A percentile compares a stretch with the other conserved stretches of the same genome.
These are phyloP conservation scores for Microcos paniculata DNA, from an alignment of 345 rosid genomes.

Conservation along the genomic window DNA sequence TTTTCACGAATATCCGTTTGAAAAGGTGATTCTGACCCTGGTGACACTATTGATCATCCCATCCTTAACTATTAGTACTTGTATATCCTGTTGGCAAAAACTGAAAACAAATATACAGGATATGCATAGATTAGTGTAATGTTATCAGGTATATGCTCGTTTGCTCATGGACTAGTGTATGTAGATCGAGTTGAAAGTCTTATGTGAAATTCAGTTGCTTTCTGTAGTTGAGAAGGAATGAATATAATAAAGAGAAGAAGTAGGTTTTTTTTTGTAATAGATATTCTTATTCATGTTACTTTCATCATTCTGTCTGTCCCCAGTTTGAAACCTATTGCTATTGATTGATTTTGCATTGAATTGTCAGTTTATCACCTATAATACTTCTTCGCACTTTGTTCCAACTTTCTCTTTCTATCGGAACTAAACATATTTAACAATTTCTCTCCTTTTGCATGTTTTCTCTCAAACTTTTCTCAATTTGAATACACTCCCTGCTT, in stretches of 20 bases:
- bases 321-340: neutral
- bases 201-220: neutral
- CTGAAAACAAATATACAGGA: neutral
- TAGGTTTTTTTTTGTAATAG: neutral
- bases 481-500: neutral
- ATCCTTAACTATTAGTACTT: neutral
- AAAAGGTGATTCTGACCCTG: slow-evolving; percentile 52
- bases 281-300: neutral
- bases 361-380: neutral
- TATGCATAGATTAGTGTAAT: neutral
- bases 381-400: neutral
- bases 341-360: neutral
- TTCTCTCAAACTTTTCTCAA: neutral
- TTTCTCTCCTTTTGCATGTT: neutral
- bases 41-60: neutral
- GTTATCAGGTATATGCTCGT: neutral
- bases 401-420: neutral
- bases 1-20: slow-evolving; percentile 79
- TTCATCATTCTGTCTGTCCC: neutral
- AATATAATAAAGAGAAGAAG: neutral
- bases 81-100: neutral
- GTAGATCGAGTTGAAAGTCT: neutral
- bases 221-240: neutral
- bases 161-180: neutral
- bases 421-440: neutral